Percentiles rank a stretch among this genome's conserved stretches.
Evolutionary conservation across 2,329 filamentous ascomycete genomes (phyloP).

Genomic region (Teratosphaeria nubilosa): DNA sequence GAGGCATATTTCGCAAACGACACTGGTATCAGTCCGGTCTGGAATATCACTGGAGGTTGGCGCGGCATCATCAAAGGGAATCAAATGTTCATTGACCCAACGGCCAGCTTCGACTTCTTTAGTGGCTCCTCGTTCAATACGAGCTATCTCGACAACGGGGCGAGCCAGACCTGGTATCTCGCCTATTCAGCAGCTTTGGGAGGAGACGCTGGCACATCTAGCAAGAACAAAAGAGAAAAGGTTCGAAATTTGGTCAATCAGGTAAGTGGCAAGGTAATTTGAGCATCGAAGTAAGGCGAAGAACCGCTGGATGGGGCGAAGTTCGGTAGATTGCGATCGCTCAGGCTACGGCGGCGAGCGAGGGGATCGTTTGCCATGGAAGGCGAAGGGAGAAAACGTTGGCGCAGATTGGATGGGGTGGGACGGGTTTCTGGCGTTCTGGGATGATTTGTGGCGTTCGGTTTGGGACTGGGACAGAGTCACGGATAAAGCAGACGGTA

Average conservation of each 20-base stretch:
- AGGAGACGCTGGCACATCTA: slow-evolving; percentile 6
- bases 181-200: slow-evolving; percentile 62
- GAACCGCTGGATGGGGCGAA: not conserved
- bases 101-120: slow-evolving; percentile 66
- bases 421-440: not conserved
- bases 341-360: slow-evolving; percentile 17
- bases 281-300: not conserved
- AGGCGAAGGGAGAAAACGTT: not conserved
- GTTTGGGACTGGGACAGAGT: not conserved
- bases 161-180: slow-evolving; percentile 75
- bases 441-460: not conserved
- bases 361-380: slow-evolving; percentile 3
- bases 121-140: slow-evolving; percentile 53
- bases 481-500: not conserved
- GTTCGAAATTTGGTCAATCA: not conserved
- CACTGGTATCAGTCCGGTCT: slow-evolving; percentile 26
- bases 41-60: slow-evolving; percentile 55
- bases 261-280: slow-evolving; percentile 1
- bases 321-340: slow-evolving; percentile 11
- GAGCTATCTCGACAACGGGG: slow-evolving; percentile 68
- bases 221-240: slow-evolving; percentile 1
- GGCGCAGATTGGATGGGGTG: not conserved
- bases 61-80: slow-evolving; percentile 76
- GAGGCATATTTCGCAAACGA: slow-evolving; percentile 61
- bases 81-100: slow-evolving; percentile 64